phyloP scores from a whole-genome alignment of 768 basidiomycete species.

The Phanerochaete carnosa region DNA sequence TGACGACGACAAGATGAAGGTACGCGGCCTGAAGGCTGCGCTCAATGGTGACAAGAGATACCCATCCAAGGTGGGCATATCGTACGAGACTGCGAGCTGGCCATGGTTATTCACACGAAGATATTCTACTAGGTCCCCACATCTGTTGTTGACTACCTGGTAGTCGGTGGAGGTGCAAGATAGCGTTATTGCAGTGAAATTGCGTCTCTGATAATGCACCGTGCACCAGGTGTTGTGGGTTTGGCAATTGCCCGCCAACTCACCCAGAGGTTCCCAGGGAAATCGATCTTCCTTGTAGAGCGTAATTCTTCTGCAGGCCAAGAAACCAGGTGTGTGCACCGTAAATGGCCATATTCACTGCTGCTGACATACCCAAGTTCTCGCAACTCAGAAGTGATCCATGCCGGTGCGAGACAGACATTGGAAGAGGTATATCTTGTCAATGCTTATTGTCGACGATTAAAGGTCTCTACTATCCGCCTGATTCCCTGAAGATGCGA shows the following conservation, averaged over 20 bases:
- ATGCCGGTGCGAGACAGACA: slow-evolving; percentile 55
- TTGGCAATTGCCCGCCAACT: slow-evolving; percentile 82
- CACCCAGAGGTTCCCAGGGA: slow-evolving; percentile 55
- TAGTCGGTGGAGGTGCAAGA: slow-evolving; percentile 79
- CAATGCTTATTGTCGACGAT: not conserved
- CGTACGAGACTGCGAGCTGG: not conserved
- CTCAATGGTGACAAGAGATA: slow-evolving; percentile 59
- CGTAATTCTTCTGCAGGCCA: slow-evolving; percentile 72
- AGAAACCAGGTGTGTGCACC: slow-evolving; percentile 67
- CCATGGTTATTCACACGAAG: not conserved
- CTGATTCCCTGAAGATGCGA: slow-evolving; percentile 77
- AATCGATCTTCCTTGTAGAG: slow-evolving; percentile 81
- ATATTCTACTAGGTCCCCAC: slow-evolving; percentile 57
- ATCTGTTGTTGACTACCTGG: slow-evolving; percentile 72
- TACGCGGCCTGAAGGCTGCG: slow-evolving; percentile 53
- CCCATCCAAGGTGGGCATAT: slow-evolving; percentile 52
- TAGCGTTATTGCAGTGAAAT: not conserved
- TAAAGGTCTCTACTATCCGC: slow-evolving; percentile 86
- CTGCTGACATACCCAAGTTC: slow-evolving; percentile 48
- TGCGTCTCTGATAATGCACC: not conserved
- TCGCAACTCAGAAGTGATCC: slow-evolving; percentile 93
- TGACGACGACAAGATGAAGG: slow-evolving; percentile 21
- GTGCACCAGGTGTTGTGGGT: slow-evolving; percentile 69
- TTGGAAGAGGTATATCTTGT: not conserved
- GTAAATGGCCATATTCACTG: not conserved